Percentiles rank a stretch among this genome's conserved stretches.
phyloP scores from a whole-genome alignment of 768 basidiomycete genomes.

The Amyloporia xantha region DNA sequence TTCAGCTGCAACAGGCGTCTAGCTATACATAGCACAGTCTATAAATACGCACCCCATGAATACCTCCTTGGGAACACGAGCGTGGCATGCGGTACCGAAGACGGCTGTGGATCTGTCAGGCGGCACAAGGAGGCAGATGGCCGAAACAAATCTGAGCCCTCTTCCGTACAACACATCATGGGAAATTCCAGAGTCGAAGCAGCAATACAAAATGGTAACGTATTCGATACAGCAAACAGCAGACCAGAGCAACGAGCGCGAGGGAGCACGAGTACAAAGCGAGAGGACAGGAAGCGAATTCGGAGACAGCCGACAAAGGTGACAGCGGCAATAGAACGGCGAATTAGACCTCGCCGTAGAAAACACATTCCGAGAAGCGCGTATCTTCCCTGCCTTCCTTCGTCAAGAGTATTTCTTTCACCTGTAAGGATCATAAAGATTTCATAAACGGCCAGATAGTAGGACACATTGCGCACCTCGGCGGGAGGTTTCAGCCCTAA shows the following conservation, averaged over 20 bases:
- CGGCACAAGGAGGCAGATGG: too few species aligned
- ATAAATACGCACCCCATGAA: background rate
- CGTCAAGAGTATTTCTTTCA: conserved; percentile 71
- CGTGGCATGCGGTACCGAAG: background rate
- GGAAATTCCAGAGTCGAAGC: too few species aligned
- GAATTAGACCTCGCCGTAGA: conserved; percentile 29
- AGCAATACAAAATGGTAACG: background rate
- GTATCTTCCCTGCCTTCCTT: conserved; percentile 50
- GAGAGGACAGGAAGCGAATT: background rate
- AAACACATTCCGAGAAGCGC: conserved; percentile 56
- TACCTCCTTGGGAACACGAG: background rate
- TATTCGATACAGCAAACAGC: background rate
- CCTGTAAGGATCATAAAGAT: conserved; percentile 34
- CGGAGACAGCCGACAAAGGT: too few species aligned
- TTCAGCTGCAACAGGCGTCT: background rate
- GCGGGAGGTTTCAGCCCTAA: conserved; percentile 75
- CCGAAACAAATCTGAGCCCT: too few species aligned
- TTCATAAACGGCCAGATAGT: background rate
- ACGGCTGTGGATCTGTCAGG: too few species aligned
- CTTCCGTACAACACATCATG: too few species aligned
- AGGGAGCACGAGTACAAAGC: background rate
- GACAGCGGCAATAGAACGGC: background rate
- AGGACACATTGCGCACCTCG: conserved; percentile 45
- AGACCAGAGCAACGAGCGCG: background rate
- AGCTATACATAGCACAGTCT: background rate